phyloP scores from a whole-genome alignment of 768 basidiomycete species.

The Tulasnella sp. region DNA sequence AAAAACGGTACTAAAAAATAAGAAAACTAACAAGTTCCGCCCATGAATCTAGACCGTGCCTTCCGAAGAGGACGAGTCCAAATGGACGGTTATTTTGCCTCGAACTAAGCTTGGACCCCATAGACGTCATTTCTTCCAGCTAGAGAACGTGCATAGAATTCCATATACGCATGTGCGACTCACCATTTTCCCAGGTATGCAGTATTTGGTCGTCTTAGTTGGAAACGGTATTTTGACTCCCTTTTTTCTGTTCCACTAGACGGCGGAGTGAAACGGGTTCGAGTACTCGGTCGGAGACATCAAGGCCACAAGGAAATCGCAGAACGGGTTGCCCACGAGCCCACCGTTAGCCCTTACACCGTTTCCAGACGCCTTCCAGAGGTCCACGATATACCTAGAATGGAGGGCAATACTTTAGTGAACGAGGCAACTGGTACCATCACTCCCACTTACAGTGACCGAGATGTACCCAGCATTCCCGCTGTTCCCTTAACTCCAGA shows the following conservation, averaged over 20 bases:
- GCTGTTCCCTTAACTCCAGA: slow-evolving; percentile 59
- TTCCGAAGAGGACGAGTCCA: slow-evolving; percentile 26
- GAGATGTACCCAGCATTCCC: slow-evolving; percentile 21
- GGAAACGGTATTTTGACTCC: not conserved
- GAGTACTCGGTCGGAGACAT: slow-evolving; percentile 55
- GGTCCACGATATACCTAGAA: too few relatives aligned
- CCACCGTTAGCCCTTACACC: not conserved
- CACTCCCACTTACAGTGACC: not conserved
- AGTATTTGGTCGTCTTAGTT: too few relatives aligned
- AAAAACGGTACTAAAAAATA: not conserved
- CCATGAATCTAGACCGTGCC: not conserved
- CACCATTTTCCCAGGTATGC: slow-evolving; percentile 63
- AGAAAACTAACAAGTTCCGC: not conserved
- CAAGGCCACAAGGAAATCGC: slow-evolving; percentile 16
- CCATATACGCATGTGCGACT: slow-evolving; percentile 73
- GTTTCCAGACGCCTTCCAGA: too few relatives aligned
- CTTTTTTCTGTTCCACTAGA: slow-evolving; percentile 32
- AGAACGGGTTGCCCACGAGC: not conserved
- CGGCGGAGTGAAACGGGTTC: slow-evolving; percentile 88
- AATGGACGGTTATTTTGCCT: slow-evolving; percentile 65
- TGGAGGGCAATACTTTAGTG: not conserved
- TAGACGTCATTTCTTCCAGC: slow-evolving; percentile 76
- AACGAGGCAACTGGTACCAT: not conserved
- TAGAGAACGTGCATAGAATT: slow-evolving; percentile 46
- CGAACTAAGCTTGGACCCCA: slow-evolving; percentile 78